Evolutionary conservation across 2,329 filamentous ascomycete species (phyloP).

Genomic region (Fusarium caatingaense): DNA sequence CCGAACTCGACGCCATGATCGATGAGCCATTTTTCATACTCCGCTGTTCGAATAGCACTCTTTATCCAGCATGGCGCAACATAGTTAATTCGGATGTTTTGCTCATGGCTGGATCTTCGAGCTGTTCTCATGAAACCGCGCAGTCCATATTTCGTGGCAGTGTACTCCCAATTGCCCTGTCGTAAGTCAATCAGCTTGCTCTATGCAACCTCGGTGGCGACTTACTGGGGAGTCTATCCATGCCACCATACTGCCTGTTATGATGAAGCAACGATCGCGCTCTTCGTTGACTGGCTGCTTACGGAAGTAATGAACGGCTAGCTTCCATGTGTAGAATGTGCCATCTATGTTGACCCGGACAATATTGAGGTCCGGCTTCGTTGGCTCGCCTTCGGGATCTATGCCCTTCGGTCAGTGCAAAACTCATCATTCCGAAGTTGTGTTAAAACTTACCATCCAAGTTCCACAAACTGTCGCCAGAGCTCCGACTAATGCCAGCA

Average conservation of each 20-base stretch:
- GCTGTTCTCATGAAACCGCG: slow-evolving; percentile 36
- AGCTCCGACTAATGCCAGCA: slow-evolving; percentile 55
- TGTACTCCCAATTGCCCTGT: slow-evolving; percentile 41
- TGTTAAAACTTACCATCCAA: slow-evolving; percentile 48
- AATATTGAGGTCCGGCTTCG: slow-evolving; percentile 56
- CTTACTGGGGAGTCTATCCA: slow-evolving; percentile 58
- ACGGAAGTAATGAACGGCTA: slow-evolving; percentile 60
- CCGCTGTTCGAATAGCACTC: slow-evolving; percentile 52
- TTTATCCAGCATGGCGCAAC: slow-evolving; percentile 58
- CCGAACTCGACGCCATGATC: slow-evolving; percentile 56
- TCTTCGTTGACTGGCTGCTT: slow-evolving; percentile 52
- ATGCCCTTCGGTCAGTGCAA: background rate
- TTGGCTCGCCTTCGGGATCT: slow-evolving; percentile 37
- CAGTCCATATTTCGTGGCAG: slow-evolving; percentile 33
- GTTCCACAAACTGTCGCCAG: slow-evolving; percentile 53
- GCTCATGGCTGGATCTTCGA: slow-evolving; percentile 44
- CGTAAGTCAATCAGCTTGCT: background rate
- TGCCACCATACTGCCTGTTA: slow-evolving; percentile 60
- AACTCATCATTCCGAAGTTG: background rate
- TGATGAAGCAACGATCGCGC: slow-evolving; percentile 60
- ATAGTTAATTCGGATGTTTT: slow-evolving; percentile 60
- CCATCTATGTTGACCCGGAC: slow-evolving; percentile 56
- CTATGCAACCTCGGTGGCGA: accelerated
- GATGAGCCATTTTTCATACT: slow-evolving; percentile 56
- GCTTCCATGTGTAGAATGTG: slow-evolving; percentile 58